These are phyloP conservation scores for Phytophthora brassicae DNA, from an alignment of 352 stramenopile species.

Conservation along the genomic window DNA sequence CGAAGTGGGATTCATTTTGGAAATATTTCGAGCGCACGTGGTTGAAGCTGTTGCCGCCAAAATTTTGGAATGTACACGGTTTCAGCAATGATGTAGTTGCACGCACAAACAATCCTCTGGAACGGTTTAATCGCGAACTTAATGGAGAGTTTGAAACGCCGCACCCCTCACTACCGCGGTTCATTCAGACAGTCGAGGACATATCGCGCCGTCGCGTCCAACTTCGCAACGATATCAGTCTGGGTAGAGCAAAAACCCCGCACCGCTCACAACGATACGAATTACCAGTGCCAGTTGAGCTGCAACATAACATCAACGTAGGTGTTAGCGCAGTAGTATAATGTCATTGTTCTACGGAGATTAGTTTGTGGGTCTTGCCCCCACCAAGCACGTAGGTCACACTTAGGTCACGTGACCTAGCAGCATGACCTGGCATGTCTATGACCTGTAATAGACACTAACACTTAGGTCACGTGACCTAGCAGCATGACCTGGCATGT, in stretches of 20 bases:
- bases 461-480: too few species aligned
- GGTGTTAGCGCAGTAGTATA: too few species aligned
- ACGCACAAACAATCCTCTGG: neutral
- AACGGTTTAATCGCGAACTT: neutral
- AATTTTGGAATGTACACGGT: conserved; percentile 4
- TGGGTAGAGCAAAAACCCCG: neutral
- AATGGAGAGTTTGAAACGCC: neutral
- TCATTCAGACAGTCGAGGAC: neutral
- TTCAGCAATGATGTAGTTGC: too few species aligned
- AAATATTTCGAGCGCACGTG: conserved; percentile 8
- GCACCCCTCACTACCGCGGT: neutral
- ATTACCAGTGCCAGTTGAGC: neutral
- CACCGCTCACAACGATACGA: neutral
- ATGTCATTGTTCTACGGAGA: too few species aligned
- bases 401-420: too few species aligned
- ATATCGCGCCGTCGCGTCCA: neutral
- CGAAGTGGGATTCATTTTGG: neutral
- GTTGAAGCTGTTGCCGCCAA: conserved; percentile 1
- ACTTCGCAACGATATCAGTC: neutral
- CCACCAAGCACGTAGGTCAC: too few species aligned
- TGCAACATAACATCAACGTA: too few species aligned
- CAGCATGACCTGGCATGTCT: too few species aligned
- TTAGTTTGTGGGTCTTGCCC: too few species aligned
- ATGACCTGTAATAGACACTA: too few species aligned
- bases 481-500: too few species aligned